Percentiles rank a stretch among this genome's conserved stretches.
Conservation (phyloP, 2,329 filamentous ascomycete genomes). For the Epichloe gansuensis region DNA sequence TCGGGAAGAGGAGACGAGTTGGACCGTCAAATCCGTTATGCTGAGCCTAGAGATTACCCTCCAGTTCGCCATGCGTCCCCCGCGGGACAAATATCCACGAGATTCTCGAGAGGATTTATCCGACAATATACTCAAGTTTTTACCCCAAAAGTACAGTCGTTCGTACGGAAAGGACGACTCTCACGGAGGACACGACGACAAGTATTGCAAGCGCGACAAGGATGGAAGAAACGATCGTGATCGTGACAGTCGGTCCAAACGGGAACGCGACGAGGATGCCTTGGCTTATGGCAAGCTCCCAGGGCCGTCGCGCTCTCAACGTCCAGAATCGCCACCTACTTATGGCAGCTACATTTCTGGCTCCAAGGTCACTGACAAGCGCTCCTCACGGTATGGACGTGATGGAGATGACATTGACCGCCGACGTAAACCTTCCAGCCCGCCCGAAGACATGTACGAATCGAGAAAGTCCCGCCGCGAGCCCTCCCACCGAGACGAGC, state of each 20-base stretch:
- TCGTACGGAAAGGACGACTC: constrained; percentile 16
- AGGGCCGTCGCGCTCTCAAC: constrained; percentile 13
- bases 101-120: constrained; percentile 13
- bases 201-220: constrained; percentile 7
- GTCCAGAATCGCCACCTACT: constrained; percentile 11
- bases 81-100: constrained; percentile 9
- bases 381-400: constrained; percentile 12
- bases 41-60: constrained; percentile 16
- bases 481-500: constrained; percentile 20
- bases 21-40: constrained; percentile 13
- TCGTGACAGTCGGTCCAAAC: constrained; percentile 6
- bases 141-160: constrained; percentile 36
- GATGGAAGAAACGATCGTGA: constrained; percentile 16
- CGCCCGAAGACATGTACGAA: constrained; percentile 11
- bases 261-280: constrained; percentile 28
- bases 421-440: constrained; percentile 3
- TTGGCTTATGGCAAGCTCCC: constrained; percentile 36
- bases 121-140: constrained; percentile 29
- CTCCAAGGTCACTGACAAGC: constrained; percentile 11
- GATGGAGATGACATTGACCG: constrained; percentile 4
- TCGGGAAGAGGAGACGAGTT: constrained; percentile 10
- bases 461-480: constrained; percentile 12
- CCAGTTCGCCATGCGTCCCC: constrained; percentile 9
- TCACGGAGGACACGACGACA: constrained; percentile 5
- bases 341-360: constrained; percentile 18